These are phyloP conservation scores for Penicillium rolfsii DNA, from an alignment of 2,329 filamentous ascomycete species.

Conservation along the genomic window DNA sequence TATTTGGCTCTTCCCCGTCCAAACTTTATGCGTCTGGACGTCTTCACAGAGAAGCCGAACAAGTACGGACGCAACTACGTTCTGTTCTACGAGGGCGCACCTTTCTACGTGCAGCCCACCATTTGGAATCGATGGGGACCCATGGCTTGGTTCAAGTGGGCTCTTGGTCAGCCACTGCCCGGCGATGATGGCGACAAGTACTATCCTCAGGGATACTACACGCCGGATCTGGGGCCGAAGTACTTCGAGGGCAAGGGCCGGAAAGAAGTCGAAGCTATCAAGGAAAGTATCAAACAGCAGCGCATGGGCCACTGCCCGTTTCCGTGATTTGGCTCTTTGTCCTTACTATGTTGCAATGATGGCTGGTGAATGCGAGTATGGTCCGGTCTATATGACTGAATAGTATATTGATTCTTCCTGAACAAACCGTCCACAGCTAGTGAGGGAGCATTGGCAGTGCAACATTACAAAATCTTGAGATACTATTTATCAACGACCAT, in stretches of 20 bases:
- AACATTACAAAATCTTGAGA: not conserved
- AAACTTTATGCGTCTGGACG: conserved; percentile 42
- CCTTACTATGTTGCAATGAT: not conserved
- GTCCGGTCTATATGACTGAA: not conserved
- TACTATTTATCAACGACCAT: not conserved
- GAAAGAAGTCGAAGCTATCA: conserved; percentile 30
- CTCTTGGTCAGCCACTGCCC: conserved; percentile 51
- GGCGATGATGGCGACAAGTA: conserved; percentile 54
- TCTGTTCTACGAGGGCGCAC: conserved; percentile 60
- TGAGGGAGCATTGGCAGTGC: not conserved
- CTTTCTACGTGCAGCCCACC: conserved; percentile 65
- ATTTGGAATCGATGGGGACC: conserved; percentile 66
- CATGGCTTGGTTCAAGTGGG: conserved; percentile 52
- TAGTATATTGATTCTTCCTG: not conserved
- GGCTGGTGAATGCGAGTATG: not conserved
- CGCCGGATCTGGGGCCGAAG: conserved; percentile 64
- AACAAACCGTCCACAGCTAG: not conserved
- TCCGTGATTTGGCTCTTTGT: conserved; percentile 17
- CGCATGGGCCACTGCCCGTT: conserved; percentile 54
- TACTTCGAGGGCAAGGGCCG: conserved; percentile 56
- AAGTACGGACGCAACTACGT: conserved; percentile 58
- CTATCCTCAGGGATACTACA: conserved; percentile 53
- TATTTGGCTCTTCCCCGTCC: conserved; percentile 64
- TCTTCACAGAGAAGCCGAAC: conserved; percentile 55
- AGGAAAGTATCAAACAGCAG: conserved; percentile 49